Conservation (phyloP, 139 green algal genomes). For the Coelastrella sp. region DNA sequence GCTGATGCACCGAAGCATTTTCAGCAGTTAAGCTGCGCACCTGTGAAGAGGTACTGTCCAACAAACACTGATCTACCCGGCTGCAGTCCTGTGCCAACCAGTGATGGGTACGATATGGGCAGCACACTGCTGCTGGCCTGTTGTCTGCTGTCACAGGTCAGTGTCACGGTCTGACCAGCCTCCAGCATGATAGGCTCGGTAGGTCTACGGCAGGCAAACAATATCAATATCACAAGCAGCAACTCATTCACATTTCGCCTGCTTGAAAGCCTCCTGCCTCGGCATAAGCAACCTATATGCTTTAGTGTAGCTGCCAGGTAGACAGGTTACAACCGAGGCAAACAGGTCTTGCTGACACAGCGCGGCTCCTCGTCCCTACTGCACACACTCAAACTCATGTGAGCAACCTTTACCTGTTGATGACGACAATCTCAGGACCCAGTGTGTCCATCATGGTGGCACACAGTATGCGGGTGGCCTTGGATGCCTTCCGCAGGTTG, state of each 20-base stretch:
- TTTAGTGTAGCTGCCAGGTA: too few relatives aligned
- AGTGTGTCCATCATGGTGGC: constrained; percentile 87
- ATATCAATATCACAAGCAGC: neutral
- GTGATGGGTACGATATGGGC: constrained; percentile 70
- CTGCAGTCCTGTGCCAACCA: constrained; percentile 62
- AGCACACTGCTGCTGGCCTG: constrained; percentile 59
- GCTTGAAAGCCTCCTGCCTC: too few relatives aligned
- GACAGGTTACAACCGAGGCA: too few relatives aligned
- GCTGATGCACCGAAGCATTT: too few relatives aligned
- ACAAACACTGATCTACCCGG: constrained; percentile 82
- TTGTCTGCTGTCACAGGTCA: constrained; percentile 71
- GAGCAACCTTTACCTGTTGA: constrained; percentile 60
- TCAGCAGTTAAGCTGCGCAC: neutral
- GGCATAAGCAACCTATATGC: too few relatives aligned
- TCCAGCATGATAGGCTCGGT: constrained; percentile 68
- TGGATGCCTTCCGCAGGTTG: constrained; percentile 81
- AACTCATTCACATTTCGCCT: neutral
- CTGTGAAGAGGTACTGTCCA: constrained; percentile 84
- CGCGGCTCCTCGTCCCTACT: too few relatives aligned
- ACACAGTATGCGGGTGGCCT: constrained; percentile 76
- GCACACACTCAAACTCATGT: neutral
- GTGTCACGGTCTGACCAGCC: constrained; percentile 65
- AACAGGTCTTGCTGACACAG: too few relatives aligned
- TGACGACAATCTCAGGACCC: constrained; percentile 76
- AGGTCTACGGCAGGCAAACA: constrained; percentile 49